Conservation (phyloP, 2,329 filamentous ascomycete species). For the Aspergillus felis region DNA sequence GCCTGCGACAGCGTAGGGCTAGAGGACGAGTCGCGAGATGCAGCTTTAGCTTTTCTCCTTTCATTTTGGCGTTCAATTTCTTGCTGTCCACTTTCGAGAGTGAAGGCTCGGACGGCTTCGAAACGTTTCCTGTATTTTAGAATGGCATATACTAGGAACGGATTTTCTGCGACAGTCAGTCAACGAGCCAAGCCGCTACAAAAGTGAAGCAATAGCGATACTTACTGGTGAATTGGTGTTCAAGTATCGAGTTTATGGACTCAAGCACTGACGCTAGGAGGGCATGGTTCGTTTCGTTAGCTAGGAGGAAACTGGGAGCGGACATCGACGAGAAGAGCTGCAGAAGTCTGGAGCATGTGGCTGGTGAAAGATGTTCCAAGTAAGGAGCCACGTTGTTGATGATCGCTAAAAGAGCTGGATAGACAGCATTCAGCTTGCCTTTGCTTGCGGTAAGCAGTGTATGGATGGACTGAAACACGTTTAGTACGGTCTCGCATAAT, state of each 20-base stretch:
- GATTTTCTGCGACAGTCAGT: slow-evolving; percentile 59
- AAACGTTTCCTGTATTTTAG: slow-evolving; percentile 77
- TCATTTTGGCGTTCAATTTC: slow-evolving; percentile 80
- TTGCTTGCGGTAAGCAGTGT: slow-evolving; percentile 87
- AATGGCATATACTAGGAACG: slow-evolving; percentile 74
- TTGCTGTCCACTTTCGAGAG: slow-evolving; percentile 84
- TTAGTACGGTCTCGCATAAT: slow-evolving; percentile 1
- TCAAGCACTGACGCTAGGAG: slow-evolving; percentile 79
- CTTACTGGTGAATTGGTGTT: slow-evolving; percentile 78
- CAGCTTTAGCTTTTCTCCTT: slow-evolving; percentile 59
- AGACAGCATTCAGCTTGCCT: slow-evolving; percentile 83
- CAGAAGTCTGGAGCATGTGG: slow-evolving; percentile 75
- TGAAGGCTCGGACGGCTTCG: slow-evolving; percentile 80
- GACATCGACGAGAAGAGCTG: slow-evolving; percentile 92
- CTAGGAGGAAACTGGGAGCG: slow-evolving; percentile 83
- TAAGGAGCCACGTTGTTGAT: slow-evolving; percentile 92
- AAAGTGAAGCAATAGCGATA: slow-evolving; percentile 5
- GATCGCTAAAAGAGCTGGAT: slow-evolving; percentile 84
- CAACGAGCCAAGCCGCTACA: background rate
- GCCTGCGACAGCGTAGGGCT: slow-evolving; percentile 36
- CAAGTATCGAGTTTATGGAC: slow-evolving; percentile 82
- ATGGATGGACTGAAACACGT: slow-evolving; percentile 68
- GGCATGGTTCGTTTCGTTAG: slow-evolving; percentile 84
- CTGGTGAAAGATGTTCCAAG: slow-evolving; percentile 68
- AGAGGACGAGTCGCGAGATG: slow-evolving; percentile 33